phyloP scores from a whole-genome alignment of 768 basidiomycete species.

The Amanita rimosa region DNA sequence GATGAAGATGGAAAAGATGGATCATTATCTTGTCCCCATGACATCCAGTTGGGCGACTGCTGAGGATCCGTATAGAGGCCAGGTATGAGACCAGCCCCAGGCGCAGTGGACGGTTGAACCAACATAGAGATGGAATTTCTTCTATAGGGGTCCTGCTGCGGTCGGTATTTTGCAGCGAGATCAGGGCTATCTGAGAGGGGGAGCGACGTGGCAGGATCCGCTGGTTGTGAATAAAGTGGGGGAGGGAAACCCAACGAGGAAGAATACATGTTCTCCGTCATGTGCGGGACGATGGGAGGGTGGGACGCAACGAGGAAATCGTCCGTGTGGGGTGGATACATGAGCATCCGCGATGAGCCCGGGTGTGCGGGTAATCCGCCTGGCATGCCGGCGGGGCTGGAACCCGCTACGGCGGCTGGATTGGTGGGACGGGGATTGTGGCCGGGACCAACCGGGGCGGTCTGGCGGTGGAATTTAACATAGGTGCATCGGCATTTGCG shows the following conservation, averaged over 20 bases:
- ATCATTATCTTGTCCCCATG: slow-evolving; percentile 10
- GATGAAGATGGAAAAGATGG: slow-evolving; percentile 3
- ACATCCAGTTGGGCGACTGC: slow-evolving; percentile 9
- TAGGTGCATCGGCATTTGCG: slow-evolving; percentile 69
- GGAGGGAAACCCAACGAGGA: slow-evolving; percentile 5
- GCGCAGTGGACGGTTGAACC: slow-evolving; percentile 2
- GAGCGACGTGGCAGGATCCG: slow-evolving; percentile 6
- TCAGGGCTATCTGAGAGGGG: slow-evolving; percentile 19
- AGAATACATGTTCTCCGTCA: slow-evolving; percentile 13
- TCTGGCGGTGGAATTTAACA: slow-evolving; percentile 76
- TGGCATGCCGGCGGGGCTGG: slow-evolving; percentile 9
- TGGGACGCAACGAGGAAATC: slow-evolving; percentile 32
- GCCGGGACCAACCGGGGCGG: slow-evolving; percentile 67
- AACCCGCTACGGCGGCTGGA: background rate
- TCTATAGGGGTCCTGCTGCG: slow-evolving; percentile 27
- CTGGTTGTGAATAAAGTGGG: slow-evolving; percentile 11
- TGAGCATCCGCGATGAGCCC: slow-evolving; percentile 16
- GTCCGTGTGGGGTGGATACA: slow-evolving; percentile 23
- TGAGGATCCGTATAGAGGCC: slow-evolving; percentile 10
- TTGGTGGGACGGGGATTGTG: slow-evolving; percentile 33
- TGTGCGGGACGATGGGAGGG: slow-evolving; percentile 17
- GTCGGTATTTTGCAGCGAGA: slow-evolving; percentile 33
- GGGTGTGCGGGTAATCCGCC: slow-evolving; percentile 8
- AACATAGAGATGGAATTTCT: slow-evolving; percentile 1
- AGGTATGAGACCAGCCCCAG: slow-evolving; percentile 7